Evolutionary conservation across 169 alveolate species (phyloP), one percentile per base, ranked within the genome.

Genomic region (Eimeria maxima): DNA sequence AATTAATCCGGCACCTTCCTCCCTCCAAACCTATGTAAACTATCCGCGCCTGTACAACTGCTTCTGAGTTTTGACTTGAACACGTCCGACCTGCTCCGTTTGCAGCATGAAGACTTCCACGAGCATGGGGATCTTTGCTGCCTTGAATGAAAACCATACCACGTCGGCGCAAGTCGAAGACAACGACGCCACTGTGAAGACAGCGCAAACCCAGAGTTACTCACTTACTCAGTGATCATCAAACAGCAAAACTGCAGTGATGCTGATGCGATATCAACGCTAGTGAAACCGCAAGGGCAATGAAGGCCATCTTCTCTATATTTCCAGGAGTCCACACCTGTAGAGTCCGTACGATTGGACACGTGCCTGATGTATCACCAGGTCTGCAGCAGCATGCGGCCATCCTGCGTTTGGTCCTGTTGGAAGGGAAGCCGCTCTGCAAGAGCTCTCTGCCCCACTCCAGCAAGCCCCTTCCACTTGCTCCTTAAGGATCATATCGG

Each of bases 81-180:
- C 27, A 45, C 10, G 22, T 24, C 94, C 24, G 47, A 87, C 94
- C 94, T 44, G 94, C 55, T 63, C 94, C 94, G 94, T 87, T 87
- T 29, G 80, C 67, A 63, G 94, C n/a, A 42, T 44, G 33, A 20
- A 44, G 47, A 1, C 29, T 42, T 47, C 83, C 94, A 6, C 63
- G 65, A 11, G 84, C 22, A 55, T n/a, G 16, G 63, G 16, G 69
- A 6, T 87, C 63, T 50, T 63, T 65, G 50, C 42, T 63, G 24
- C 94, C 94, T 60, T 87, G 55, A 42, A 87, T 29, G 67, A 87
- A 11, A 38, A 87, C 94, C 63, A 87, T n/a, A n/a, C 94, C 94
- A n/a, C 94, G 94, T 38, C 20, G 55, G 11, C 63, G 60, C 67
- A 87, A 42, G 53, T 87, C 65, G 53, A 87, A 63, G 7, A 81